Conservation (phyloP, 768 basidiomycete genomes). For the Russula emetica region DNA sequence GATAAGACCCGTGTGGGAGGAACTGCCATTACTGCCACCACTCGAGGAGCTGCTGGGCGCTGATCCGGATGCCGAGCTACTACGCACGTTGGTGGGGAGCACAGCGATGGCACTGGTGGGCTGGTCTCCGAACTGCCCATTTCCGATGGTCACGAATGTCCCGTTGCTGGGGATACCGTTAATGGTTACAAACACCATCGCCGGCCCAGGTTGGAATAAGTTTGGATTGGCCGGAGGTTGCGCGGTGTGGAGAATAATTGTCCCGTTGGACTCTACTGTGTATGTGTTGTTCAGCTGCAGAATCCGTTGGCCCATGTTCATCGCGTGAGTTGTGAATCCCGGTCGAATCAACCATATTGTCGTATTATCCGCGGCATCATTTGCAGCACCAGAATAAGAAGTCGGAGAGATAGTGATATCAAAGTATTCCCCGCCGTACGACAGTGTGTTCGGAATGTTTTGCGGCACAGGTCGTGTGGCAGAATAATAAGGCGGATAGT, state of each 20-base stretch:
- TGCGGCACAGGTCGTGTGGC: conserved; percentile 65
- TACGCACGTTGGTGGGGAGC: conserved; percentile 50
- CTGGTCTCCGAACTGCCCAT: conserved; percentile 72
- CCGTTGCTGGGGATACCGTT: conserved; percentile 82
- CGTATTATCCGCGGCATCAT: conserved; percentile 68
- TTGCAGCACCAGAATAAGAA: conserved; percentile 63
- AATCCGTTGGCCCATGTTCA: conserved; percentile 84
- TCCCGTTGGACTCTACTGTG: conserved; percentile 72
- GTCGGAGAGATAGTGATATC: conserved; percentile 64
- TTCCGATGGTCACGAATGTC: conserved; percentile 71
- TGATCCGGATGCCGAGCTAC: conserved; percentile 37
- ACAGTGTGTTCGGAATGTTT: conserved; percentile 66
- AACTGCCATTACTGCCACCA: conserved; percentile 28
- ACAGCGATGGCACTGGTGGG: conserved; percentile 41
- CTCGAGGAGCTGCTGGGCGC: conserved; percentile 35
- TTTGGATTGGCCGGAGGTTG: conserved; percentile 84
- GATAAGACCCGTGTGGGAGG: conserved; percentile 42
- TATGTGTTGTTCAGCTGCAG: conserved; percentile 84
- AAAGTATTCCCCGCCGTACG: conserved; percentile 81
- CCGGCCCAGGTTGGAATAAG: conserved; percentile 86
- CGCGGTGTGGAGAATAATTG: conserved; percentile 71
- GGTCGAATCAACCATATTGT: conserved; percentile 76
- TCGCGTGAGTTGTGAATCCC: conserved; percentile 80
- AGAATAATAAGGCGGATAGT: conserved; percentile 88
- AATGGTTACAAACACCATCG: conserved; percentile 75